phyloP scores from a whole-genome alignment of 768 basidiomycete genomes.

The Suillus occidentalis region DNA sequence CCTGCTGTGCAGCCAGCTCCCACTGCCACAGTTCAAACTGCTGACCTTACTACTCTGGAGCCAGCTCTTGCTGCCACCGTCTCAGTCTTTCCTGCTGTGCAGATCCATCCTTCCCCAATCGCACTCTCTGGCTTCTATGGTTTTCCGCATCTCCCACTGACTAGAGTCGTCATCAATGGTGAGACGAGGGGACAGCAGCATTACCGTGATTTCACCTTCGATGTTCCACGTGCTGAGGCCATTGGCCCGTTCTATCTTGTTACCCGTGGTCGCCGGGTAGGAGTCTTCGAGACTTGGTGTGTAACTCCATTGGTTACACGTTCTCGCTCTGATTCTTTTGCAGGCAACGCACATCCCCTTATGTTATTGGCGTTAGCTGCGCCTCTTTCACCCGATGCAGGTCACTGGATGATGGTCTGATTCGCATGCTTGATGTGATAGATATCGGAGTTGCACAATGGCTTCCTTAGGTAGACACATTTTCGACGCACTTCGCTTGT shows the following conservation, averaged over 20 bases:
- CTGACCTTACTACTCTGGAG: too few species aligned
- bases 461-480: not conserved
- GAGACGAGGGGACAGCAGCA: not conserved
- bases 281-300: slow-evolving; percentile 42
- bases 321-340: not conserved
- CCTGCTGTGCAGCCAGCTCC: not conserved
- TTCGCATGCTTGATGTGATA: not conserved
- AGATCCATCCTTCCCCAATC: not conserved
- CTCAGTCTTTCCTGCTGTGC: not conserved
- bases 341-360: slow-evolving; percentile 4
- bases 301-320: slow-evolving; percentile 6
- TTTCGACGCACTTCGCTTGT: not conserved
- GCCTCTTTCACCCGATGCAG: not conserved
- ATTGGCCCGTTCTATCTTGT: slow-evolving; percentile 39
- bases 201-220: not conserved
- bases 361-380: not conserved
- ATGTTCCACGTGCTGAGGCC: not conserved
- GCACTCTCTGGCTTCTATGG: not conserved
- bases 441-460: not conserved
- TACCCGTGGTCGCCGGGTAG: slow-evolving; percentile 37
- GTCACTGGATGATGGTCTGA: not conserved
- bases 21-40: too few species aligned
- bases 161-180: not conserved
- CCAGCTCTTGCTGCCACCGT: not conserved
- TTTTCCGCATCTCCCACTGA: not conserved